These are phyloP conservation scores for Rubroboletus satanas DNA, from an alignment of 768 basidiomycete genomes.

Conservation along the genomic window DNA sequence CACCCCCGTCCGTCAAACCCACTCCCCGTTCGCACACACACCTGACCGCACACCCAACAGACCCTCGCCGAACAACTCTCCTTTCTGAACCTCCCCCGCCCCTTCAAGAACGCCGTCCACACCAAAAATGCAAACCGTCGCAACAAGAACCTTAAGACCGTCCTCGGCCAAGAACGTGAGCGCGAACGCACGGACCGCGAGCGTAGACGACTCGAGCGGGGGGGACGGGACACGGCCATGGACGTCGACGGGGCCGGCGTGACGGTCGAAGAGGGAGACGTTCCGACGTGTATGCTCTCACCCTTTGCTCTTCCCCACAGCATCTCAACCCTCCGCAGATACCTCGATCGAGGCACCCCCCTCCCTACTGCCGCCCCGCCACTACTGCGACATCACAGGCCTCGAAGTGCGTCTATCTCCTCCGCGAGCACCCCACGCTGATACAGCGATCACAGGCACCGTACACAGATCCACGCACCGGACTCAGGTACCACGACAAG, in stretches of 20 bases:
- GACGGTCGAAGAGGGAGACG: constrained; percentile 47
- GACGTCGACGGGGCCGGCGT: constrained; percentile 45
- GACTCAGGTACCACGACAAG: constrained; percentile 80
- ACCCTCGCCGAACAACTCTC: constrained; percentile 73
- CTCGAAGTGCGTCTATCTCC: constrained; percentile 51
- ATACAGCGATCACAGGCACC: constrained; percentile 66
- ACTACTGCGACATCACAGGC: constrained; percentile 85
- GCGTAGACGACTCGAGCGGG: constrained; percentile 45
- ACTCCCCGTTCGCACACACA: neutral
- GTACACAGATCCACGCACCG: constrained; percentile 79
- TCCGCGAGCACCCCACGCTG: no score
- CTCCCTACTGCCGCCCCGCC: constrained; percentile 68
- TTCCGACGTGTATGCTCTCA: constrained; percentile 60
- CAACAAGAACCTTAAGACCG: constrained; percentile 76
- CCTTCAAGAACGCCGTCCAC: constrained; percentile 75
- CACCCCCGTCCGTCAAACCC: constrained; percentile 21
- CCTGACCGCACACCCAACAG: constrained; percentile 35
- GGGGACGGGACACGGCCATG: constrained; percentile 43
- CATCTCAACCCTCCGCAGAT: constrained; percentile 41
- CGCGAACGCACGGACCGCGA: constrained; percentile 69
- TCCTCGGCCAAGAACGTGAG: constrained; percentile 76
- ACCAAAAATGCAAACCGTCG: constrained; percentile 67
- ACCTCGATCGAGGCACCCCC: constrained; percentile 83
- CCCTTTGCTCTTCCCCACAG: neutral
- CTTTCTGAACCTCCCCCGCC: constrained; percentile 62